These are phyloP conservation scores for Globisporangium canariense DNA, from an alignment of 352 stramenopile species.

Conservation along the genomic window DNA sequence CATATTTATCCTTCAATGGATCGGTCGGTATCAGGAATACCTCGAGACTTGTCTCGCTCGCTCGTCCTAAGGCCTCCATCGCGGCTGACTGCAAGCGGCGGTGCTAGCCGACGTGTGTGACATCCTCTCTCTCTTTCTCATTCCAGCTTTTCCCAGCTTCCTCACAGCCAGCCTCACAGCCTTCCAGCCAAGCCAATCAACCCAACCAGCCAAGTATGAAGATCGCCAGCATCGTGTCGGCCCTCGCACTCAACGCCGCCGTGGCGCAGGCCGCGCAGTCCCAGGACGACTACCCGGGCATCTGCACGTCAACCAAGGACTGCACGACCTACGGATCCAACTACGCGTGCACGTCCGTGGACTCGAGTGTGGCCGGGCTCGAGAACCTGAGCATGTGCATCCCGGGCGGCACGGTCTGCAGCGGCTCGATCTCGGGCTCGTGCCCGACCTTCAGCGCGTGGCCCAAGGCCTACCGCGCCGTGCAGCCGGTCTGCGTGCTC, in stretches of 20 bases:
- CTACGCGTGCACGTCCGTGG: slow-evolving; percentile 70
- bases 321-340: slow-evolving; percentile 52
- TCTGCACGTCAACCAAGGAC: slow-evolving; percentile 45
- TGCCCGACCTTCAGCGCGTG: slow-evolving; percentile 77
- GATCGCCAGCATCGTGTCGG: slow-evolving; percentile 12
- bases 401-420: slow-evolving; percentile 46
- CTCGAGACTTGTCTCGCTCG: not conserved
- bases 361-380: slow-evolving; percentile 50
- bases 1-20: too few relatives aligned
- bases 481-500: slow-evolving; percentile 74
- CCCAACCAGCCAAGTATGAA: slow-evolving; percentile 12
- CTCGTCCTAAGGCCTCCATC: not conserved
- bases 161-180: not conserved
- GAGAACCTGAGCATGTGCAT: slow-evolving; percentile 74
- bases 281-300: slow-evolving; percentile 49
- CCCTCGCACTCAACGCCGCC: slow-evolving; percentile 8
- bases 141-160: slow-evolving; percentile 1
- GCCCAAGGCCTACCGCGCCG: slow-evolving; percentile 61
- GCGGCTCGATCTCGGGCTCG: slow-evolving; percentile 48
- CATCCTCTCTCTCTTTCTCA: not conserved
- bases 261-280: slow-evolving; percentile 18
- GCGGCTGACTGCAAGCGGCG: not conserved
- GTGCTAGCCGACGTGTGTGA: not conserved
- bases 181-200: not conserved
- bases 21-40: too few relatives aligned